Conservation (phyloP, 345 rosid species). For the Salix viminalis region DNA sequence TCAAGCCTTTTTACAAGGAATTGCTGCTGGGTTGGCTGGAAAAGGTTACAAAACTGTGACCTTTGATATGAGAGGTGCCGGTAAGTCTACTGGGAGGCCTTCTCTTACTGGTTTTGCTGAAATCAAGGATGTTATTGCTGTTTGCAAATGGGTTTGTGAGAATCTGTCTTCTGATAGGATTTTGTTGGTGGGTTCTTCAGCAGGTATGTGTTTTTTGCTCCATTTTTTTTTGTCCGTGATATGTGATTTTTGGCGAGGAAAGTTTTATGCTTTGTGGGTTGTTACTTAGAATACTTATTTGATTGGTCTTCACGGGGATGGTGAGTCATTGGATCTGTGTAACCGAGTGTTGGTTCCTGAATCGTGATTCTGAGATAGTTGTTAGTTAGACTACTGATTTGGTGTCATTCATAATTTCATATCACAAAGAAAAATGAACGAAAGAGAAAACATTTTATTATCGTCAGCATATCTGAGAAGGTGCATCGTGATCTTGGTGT, state of each 20-base stretch:
- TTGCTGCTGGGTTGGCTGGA: slow-evolving; percentile 57
- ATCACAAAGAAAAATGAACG: background rate
- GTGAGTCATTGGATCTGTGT: slow-evolving; percentile 29
- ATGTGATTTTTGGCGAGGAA: background rate
- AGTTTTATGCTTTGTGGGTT: background rate
- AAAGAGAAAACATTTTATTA: background rate
- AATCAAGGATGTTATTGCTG: slow-evolving; percentile 75
- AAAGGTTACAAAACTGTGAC: slow-evolving; percentile 66
- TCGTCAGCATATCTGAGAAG: background rate
- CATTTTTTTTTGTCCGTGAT: background rate
- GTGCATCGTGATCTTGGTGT: background rate
- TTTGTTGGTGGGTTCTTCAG: slow-evolving; percentile 85
- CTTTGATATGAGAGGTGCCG: slow-evolving; percentile 91
- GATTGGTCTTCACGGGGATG: background rate
- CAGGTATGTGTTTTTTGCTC: slow-evolving; percentile 40
- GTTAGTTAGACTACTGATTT: background rate
- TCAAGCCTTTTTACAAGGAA: slow-evolving; percentile 67
- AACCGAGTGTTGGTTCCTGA: slow-evolving; percentile 9
- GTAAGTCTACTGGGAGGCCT: slow-evolving; percentile 76
- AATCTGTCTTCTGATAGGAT: slow-evolving; percentile 52
- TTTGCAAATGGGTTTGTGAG: slow-evolving; percentile 67
- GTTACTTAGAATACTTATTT: background rate
- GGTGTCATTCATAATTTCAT: background rate
- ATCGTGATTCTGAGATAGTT: background rate
- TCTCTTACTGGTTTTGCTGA: slow-evolving; percentile 83